Evolutionary conservation across 176 grass and related monocot genomes (phyloP).

Genomic region (Musa beccarii): DNA sequence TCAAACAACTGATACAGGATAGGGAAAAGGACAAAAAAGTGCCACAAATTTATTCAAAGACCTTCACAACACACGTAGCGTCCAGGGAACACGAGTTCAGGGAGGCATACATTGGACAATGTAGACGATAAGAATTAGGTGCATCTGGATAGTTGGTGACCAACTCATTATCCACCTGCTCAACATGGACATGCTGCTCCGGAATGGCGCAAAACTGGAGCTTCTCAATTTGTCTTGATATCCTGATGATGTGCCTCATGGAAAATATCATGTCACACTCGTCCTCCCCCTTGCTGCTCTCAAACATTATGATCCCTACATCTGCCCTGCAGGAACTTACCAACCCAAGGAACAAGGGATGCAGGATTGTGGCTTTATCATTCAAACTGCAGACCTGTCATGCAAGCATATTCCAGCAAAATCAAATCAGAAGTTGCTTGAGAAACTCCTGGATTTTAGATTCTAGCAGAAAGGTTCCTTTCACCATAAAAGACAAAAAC

Average conservation of each 20-base stretch:
- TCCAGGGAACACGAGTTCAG: constrained; percentile 47
- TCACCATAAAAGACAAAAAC: too few species aligned
- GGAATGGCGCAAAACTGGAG: constrained; percentile 33
- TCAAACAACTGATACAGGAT: too few species aligned
- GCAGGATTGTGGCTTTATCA: constrained; percentile 25
- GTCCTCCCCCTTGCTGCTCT: constrained; percentile 12
- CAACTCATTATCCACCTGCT: constrained; percentile 38
- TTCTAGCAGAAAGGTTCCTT: background rate
- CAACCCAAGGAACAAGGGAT: constrained; percentile 59
- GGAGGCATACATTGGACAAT: constrained; percentile 28
- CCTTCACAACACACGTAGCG: constrained; percentile 38
- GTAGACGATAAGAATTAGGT: constrained; percentile 39
- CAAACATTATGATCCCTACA: constrained; percentile 43
- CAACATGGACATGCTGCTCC: constrained; percentile 41
- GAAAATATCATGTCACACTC: constrained; percentile 64
- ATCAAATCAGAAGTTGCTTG: background rate
- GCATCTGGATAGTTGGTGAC: constrained; percentile 28
- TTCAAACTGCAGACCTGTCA: constrained; percentile 61
- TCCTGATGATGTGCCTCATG: constrained; percentile 47
- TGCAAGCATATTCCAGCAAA: background rate
- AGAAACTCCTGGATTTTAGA: background rate
- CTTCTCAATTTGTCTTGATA: constrained; percentile 53
- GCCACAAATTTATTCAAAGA: constrained; percentile 14
- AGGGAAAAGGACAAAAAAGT: too few species aligned
- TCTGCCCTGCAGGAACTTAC: constrained; percentile 33